Evolutionary conservation across 2,329 filamentous ascomycete genomes (phyloP).

Genomic region (Waltergamsia citrina): DNA sequence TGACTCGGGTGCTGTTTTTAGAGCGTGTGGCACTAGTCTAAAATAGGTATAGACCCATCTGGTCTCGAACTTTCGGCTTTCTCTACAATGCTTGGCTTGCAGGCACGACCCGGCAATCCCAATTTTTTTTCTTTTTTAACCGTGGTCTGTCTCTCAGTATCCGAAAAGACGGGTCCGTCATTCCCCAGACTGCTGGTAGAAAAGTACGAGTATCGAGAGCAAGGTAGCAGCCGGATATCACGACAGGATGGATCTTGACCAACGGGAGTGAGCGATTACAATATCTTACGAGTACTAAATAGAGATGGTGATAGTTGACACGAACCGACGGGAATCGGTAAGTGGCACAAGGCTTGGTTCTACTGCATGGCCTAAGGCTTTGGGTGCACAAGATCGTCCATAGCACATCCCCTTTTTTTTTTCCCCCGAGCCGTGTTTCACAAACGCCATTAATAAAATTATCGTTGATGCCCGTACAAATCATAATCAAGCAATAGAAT

Average conservation of each 20-base stretch:
- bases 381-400: not conserved
- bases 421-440: not conserved
- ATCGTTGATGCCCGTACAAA: too few relatives aligned
- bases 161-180: too few relatives aligned
- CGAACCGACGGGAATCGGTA: too few relatives aligned
- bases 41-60: not conserved
- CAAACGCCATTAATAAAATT: too few relatives aligned
- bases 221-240: not conserved
- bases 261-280: too few relatives aligned
- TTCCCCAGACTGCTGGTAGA: too few relatives aligned
- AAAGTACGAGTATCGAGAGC: too few relatives aligned
- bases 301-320: too few relatives aligned
- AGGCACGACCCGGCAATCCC: not conserved
- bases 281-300: too few relatives aligned
- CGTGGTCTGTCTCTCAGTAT: too few relatives aligned
- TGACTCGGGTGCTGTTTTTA: not conserved
- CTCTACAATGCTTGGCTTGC: not conserved
- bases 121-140: not conserved
- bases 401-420: not conserved
- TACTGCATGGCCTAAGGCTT: not conserved
- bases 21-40: not conserved
- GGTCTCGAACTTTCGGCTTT: conserved; percentile 1
- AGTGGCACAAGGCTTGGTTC: not conserved
- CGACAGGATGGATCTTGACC: too few relatives aligned
- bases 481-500: too few relatives aligned